These are phyloP conservation scores for Brasenia schreberi DNA, from an alignment of 164 flowering plant species.

Conservation along the genomic window DNA sequence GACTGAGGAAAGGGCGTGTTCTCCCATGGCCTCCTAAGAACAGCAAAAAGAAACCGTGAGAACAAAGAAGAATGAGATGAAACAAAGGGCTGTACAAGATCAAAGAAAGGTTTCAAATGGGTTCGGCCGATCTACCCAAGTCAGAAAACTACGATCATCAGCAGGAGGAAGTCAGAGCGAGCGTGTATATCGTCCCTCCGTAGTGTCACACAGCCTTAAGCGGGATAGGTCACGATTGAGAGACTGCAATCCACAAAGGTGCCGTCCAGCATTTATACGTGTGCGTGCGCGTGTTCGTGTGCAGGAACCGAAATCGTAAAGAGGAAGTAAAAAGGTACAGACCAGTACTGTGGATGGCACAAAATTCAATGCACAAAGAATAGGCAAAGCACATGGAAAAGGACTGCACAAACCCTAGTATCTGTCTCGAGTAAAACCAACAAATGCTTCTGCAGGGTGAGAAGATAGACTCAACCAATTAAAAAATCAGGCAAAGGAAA, in stretches of 20 bases:
- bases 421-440: background rate
- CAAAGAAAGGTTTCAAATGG: background rate
- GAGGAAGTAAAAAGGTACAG: background rate
- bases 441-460: background rate
- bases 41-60: background rate
- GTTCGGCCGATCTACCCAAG: background rate
- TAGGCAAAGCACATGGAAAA: background rate
- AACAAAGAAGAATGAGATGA: background rate
- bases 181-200: background rate
- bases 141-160: background rate
- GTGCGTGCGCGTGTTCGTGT: background rate
- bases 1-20: constrained; percentile 45
- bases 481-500: background rate
- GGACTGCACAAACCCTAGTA: background rate
- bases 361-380: background rate
- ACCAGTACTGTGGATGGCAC: background rate
- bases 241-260: background rate
- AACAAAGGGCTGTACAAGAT: background rate
- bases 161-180: background rate
- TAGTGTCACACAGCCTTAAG: background rate
- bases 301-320: background rate
- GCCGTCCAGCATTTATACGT: background rate
- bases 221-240: background rate
- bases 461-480: background rate
- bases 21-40: background rate